Conservation (phyloP, 768 basidiomycete genomes). For the Kwoniella pini region DNA sequence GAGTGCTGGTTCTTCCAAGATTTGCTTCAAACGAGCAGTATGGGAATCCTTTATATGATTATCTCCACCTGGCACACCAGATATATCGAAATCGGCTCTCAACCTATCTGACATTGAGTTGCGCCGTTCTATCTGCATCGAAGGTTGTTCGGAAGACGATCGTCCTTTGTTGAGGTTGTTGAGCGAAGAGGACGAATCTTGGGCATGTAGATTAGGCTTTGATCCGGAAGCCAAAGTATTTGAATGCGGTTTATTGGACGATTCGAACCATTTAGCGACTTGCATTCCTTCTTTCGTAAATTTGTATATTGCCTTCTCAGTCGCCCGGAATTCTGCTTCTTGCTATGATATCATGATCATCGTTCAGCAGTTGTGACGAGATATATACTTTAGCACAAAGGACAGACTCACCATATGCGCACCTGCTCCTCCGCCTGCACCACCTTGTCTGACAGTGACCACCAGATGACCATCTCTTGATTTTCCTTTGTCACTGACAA, state of each 20-base stretch:
- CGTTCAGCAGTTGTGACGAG: too few species aligned
- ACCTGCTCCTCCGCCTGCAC: constrained; percentile 43
- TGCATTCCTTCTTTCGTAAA: constrained; percentile 88
- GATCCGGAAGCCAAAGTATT: constrained; percentile 13
- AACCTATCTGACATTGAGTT: constrained; percentile 22
- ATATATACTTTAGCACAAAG: not conserved
- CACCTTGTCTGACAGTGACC: constrained; percentile 43
- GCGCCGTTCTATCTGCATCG: constrained; percentile 14
- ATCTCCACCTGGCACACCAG: constrained; percentile 33
- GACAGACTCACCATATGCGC: constrained; percentile 36
- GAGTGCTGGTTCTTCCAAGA: constrained; percentile 87
- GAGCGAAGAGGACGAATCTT: constrained; percentile 66
- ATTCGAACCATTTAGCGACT: constrained; percentile 77
- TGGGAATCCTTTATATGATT: constrained; percentile 74
- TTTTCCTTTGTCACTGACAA: constrained; percentile 61
- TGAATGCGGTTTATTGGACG: not conserved
- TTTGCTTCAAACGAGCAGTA: constrained; percentile 83
- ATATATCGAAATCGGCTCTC: constrained; percentile 27
- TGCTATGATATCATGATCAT: too few species aligned
- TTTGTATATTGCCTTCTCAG: constrained; percentile 90
- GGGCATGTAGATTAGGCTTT: constrained; percentile 51
- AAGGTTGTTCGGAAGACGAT: constrained; percentile 15
- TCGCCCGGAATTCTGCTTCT: constrained; percentile 95
- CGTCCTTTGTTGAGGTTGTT: constrained; percentile 4
- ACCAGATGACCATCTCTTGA: constrained; percentile 44